These are phyloP conservation scores for Pythium scleroteichum DNA, from an alignment of 352 stramenopile species.

Conservation along the genomic window DNA sequence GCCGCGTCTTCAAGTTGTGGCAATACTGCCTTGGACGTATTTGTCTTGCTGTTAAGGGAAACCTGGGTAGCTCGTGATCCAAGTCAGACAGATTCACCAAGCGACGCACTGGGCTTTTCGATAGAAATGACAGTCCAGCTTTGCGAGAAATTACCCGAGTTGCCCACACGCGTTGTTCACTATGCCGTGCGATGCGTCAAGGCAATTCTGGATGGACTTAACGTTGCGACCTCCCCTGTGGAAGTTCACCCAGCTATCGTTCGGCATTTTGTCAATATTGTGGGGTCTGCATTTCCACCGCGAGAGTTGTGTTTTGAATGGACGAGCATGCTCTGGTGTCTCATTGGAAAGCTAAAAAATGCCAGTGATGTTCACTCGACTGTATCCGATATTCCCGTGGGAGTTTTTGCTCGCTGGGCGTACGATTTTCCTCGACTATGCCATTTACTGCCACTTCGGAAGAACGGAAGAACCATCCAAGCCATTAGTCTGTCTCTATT, in stretches of 20 bases:
- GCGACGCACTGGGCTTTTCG: conserved; percentile 2
- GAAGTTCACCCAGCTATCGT: background rate
- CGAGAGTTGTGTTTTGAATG: conserved; percentile 3
- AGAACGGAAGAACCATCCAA: conserved; percentile 12
- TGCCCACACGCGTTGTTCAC: background rate
- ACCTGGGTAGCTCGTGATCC: background rate
- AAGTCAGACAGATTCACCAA: background rate
- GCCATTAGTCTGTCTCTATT: background rate
- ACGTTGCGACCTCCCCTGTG: background rate
- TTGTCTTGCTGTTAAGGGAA: conserved; percentile 9
- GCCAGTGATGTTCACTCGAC: background rate
- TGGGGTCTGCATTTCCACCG: background rate
- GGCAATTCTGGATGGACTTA: background rate
- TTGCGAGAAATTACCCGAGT: background rate
- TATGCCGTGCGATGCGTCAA: conserved; percentile 10
- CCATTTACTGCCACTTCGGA: conserved; percentile 4
- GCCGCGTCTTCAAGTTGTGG: background rate
- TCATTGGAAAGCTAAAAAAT: conserved; percentile 9
- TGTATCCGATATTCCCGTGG: background rate
- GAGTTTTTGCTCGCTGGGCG: conserved; percentile 16
- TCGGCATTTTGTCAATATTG: conserved; percentile 2
- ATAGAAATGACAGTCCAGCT: conserved; percentile 10
- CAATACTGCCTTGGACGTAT: conserved; percentile 4
- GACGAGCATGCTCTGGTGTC: conserved; percentile 14
- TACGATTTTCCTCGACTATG: conserved; percentile 17